Percentiles rank a stretch among this genome's conserved stretches.
Evolutionary conservation across 192 early-diverging fungal species (phyloP).

Genomic region (Backusella macrospora): DNA sequence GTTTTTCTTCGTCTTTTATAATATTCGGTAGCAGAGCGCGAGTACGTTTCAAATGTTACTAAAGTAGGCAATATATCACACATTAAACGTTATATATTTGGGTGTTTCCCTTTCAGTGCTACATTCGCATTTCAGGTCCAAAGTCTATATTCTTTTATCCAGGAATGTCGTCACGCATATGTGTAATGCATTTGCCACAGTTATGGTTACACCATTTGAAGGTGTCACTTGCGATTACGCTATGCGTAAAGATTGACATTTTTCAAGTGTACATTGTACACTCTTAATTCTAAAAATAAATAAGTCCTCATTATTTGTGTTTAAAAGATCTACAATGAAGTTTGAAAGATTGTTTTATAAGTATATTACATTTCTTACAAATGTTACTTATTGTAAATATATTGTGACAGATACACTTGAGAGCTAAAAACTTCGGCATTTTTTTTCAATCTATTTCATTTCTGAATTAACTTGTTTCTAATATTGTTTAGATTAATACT

Average conservation of each 20-base stretch:
- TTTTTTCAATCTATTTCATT: no score
- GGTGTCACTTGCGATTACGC: no score
- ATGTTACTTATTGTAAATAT: neutral
- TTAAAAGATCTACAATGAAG: neutral
- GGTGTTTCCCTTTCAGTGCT: neutral
- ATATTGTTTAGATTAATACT: neutral
- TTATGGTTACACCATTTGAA: neutral
- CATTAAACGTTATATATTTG: neutral
- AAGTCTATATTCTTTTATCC: neutral
- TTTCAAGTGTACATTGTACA: conserved; percentile 1
- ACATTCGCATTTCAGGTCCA: neutral
- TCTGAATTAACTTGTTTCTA: no score
- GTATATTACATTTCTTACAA: neutral
- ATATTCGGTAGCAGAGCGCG: neutral
- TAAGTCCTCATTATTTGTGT: neutral
- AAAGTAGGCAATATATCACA: neutral
- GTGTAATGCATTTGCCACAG: neutral
- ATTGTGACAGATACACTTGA: no score
- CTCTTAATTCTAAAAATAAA: neutral
- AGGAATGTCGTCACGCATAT: neutral
- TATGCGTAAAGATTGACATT: neutral
- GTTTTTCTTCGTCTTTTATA: no score
- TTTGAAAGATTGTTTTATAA: neutral
- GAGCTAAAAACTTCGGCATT: no score
- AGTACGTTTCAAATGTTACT: neutral